Evolutionary conservation across 192 early-diverging fungal genomes (phyloP).

Genomic region (Podila epigama): DNA sequence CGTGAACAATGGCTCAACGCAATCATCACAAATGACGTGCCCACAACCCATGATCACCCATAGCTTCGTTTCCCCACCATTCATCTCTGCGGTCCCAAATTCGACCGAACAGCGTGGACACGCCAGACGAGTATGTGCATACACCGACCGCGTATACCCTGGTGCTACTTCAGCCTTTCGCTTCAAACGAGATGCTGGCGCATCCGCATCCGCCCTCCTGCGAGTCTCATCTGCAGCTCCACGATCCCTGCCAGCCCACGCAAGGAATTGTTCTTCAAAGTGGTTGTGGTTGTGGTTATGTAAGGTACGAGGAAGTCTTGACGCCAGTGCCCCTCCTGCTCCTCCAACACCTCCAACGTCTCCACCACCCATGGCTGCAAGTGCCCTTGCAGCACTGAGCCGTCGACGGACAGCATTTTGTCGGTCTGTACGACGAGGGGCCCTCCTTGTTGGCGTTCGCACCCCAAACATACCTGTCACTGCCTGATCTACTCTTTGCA

Average conservation of each 20-base stretch:
- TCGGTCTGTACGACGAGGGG: background rate
- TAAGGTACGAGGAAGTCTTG: no score
- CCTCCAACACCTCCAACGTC: no score
- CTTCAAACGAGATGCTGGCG: background rate
- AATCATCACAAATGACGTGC: constrained; percentile 29
- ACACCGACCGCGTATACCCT: constrained; percentile 11
- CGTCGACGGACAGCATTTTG: background rate
- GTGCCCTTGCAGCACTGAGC: background rate
- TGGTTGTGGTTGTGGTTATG: no score
- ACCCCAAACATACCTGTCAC: background rate
- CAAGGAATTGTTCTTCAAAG: background rate
- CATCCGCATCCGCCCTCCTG: background rate
- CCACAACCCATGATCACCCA: constrained; percentile 33
- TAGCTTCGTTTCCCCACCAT: constrained; percentile 2
- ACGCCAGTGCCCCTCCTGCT: no score
- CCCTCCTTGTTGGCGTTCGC: background rate
- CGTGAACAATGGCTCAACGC: constrained; percentile 16
- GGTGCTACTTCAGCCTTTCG: constrained; percentile 1
- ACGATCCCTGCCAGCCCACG: no score
- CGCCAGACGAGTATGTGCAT: background rate
- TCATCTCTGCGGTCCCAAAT: constrained; percentile 7
- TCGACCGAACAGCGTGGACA: constrained; percentile 16
- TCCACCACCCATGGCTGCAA: no score
- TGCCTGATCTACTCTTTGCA: background rate
- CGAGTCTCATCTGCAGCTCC: no score